Evolutionary conservation across 805 yeast genomes (phyloP), one percentile per base, ranked within the genome.

Genomic region (Alloascoidea hylecoeti): DNA sequence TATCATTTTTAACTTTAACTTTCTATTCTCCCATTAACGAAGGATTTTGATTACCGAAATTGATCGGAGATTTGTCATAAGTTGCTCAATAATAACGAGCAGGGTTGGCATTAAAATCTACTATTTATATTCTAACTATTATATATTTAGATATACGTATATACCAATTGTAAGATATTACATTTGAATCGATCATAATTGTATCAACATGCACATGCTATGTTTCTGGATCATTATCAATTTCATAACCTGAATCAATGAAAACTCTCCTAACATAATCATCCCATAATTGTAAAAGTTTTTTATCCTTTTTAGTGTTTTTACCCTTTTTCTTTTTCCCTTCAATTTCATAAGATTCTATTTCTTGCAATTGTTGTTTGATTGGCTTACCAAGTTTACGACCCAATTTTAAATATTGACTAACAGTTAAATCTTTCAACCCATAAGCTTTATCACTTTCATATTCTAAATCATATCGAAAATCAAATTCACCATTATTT

Each of bases 391-490:
- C 43, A 6, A 49, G 33, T 13, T 28, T 33, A 6, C 42, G 39
- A 9, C 49, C 85, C 15, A 75, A 51, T 17, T 64, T 56, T 16
- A 83, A 47, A 75, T 81, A 83, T 46, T 74, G 78, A 14, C 63
- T 57, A 3, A 77, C 88, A 9, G 78, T 54, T 34, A 81, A 59
- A 15, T 66, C 55, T 15, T 68, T 49, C 74, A 79, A 60, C 15
- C 59, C 53, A 48, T 71, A 76, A 2, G 75, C 56, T 47, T 84
- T 84, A 48, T 83, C 89, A 15, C 77, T 57, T 46, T 76, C 70
- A 50, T 65, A 83, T 4, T 54, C 59, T 45, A 82, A 79, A 14
- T 61, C 53, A 45, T 28, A 28, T 13, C 65, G 58, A n/a, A 23
- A 23, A 9, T 53, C 50, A 0, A 60, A 57, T 16, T 58, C 46